phyloP scores from a whole-genome alignment of 306 rosid genomes.

The Benincasa hispida region DNA sequence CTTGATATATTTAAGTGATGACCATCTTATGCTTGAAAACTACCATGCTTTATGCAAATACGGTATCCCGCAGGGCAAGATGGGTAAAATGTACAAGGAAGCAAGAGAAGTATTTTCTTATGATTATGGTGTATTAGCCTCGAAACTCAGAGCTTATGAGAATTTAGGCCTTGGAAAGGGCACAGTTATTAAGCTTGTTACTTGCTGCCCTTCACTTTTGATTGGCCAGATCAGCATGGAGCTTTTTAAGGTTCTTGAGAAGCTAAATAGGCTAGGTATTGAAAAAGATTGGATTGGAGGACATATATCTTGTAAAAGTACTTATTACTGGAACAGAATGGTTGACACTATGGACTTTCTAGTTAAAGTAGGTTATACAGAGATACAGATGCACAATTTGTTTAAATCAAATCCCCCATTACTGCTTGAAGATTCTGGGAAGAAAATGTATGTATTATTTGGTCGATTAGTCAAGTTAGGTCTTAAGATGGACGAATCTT shows the following conservation, averaged over 20 bases:
- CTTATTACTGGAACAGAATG: constrained; percentile 55
- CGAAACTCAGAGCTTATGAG: constrained; percentile 41
- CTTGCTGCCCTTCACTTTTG: constrained; percentile 58
- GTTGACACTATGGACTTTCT: constrained; percentile 44
- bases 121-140: constrained; percentile 29
- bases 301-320: constrained; percentile 24
- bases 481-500: constrained; percentile 27
- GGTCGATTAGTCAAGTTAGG: constrained; percentile 40
- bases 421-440: constrained; percentile 56
- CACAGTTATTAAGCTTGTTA: constrained; percentile 38
- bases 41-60: constrained; percentile 36
- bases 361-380: constrained; percentile 34
- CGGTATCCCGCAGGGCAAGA: constrained; percentile 50
- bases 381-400: constrained; percentile 33
- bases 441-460: constrained; percentile 30
- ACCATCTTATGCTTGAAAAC: constrained; percentile 37
- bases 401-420: constrained; percentile 34
- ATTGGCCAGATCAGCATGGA: constrained; percentile 29
- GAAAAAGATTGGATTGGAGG: constrained; percentile 47
- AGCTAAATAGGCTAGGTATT: constrained; percentile 37
- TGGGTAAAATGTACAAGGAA: constrained; percentile 50
- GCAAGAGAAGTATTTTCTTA: constrained; percentile 51
- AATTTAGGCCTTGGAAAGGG: constrained; percentile 51
- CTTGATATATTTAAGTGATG: constrained; percentile 44
- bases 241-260: constrained; percentile 35